Evolutionary conservation across 331 rosid species (phyloP).

Genomic region (Telfairia occidentalis): DNA sequence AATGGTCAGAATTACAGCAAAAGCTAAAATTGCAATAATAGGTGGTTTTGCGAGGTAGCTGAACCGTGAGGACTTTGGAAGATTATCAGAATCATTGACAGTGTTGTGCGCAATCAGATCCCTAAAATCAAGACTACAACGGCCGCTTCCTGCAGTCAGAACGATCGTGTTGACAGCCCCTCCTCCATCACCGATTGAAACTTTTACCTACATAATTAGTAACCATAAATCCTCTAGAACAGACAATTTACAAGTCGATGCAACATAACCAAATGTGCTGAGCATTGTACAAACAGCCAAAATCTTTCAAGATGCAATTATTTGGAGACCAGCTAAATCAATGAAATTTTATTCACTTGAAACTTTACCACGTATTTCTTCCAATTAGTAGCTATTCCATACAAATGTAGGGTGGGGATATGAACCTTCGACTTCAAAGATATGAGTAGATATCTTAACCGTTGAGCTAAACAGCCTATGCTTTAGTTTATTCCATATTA

Average conservation of each 20-base stretch:
- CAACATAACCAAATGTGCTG: neutral
- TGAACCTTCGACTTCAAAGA: too few relatives aligned
- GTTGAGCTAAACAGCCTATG: too few relatives aligned
- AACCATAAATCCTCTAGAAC: neutral
- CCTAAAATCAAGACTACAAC: conserved; percentile 33
- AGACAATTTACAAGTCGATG: neutral
- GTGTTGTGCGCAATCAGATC: conserved; percentile 17
- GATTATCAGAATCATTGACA: conserved; percentile 10
- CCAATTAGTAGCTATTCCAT: neutral
- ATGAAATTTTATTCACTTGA: neutral
- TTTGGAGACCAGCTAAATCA: neutral
- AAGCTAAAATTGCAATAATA: conserved; percentile 14
- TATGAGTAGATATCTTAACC: too few relatives aligned
- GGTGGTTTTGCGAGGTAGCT: conserved; percentile 19
- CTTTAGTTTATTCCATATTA: neutral
- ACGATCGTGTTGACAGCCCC: conserved; percentile 15
- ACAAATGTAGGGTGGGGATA: too few relatives aligned
- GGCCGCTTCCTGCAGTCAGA: conserved; percentile 24
- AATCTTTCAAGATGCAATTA: neutral
- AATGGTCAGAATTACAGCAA: conserved; percentile 20
- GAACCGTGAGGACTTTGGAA: conserved; percentile 16
- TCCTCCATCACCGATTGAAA: conserved; percentile 21
- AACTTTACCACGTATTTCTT: neutral
- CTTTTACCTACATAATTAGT: conserved; percentile 23
- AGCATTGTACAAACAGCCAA: neutral